A percentile compares a stretch with the other conserved stretches of the same genome.
These are phyloP conservation scores for Hymenoscyphus salicellus DNA, from an alignment of 2,329 filamentous ascomycete species.

Conservation along the genomic window DNA sequence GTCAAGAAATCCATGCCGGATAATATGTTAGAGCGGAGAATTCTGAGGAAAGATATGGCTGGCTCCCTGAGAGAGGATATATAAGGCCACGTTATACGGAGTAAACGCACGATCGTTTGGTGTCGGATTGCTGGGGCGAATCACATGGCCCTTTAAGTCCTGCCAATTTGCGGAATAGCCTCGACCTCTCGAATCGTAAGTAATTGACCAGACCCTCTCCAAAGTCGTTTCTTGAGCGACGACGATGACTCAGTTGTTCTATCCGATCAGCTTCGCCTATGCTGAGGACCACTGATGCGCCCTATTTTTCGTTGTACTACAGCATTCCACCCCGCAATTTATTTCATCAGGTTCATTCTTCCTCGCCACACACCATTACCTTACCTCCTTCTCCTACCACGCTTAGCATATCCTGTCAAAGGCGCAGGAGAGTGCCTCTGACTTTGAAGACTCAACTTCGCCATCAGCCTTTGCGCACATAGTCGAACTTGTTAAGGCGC, in stretches of 20 bases:
- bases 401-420: slow-evolving; percentile 1
- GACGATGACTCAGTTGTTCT: slow-evolving; percentile 6
- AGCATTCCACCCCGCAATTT: slow-evolving; percentile 10
- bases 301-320: slow-evolving; percentile 11
- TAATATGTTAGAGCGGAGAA: neutral
- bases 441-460: slow-evolving; percentile 3
- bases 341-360: slow-evolving; percentile 11
- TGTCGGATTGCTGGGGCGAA: neutral
- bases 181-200: no score
- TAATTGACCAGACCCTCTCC: no score
- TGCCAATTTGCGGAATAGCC: no score
- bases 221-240: no score
- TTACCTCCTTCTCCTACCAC: neutral
- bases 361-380: neutral
- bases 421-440: neutral
- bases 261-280: slow-evolving; percentile 10
- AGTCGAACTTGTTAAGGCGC: neutral
- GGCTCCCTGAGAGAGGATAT: neutral
- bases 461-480: slow-evolving; percentile 3
- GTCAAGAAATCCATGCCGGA: neutral
- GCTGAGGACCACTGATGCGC: slow-evolving; percentile 1
- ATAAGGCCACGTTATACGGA: neutral
- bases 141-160: neutral
- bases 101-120: neutral
- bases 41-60: neutral